Evolutionary conservation across 352 stramenopile genomes (phyloP), one percentile per base, ranked within the genome.

Genomic region (Pythium phragmiticola): DNA sequence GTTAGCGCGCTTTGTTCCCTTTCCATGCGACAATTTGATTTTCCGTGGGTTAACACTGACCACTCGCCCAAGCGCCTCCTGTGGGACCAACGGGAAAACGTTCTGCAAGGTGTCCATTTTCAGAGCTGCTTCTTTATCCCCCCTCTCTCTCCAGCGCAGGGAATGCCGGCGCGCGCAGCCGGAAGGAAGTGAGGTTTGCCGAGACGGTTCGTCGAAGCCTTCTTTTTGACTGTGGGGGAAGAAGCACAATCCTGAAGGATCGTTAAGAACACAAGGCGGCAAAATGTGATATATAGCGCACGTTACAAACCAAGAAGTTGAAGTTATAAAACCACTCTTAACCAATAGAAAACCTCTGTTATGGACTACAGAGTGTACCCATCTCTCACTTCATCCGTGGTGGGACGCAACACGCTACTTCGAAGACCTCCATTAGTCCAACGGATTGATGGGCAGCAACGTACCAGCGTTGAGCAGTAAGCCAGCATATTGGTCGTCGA

Each of bases 71-170:
- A 80, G 53, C 30, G 72, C 67, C 59, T 51, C 51, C 7, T 21
- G 16, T 21, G 73, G 66, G 37, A 80, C 65, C 21, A 52, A 50
- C 33, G 69, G 73, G 23, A 80, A 80, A 30, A 80, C 69, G 23
- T 43, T 60, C 34, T 65, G 57, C 33, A 77, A 46, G 36, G 58
- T 70, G 4, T 80, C 73, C 69, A 80, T 80, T 2, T 47, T 26
- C 26, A 9, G 28, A 30, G 9, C 47, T 9, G 19, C 36, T 16
- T 21, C 36, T 19, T 26, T 21, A 19, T 46, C 57, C 36, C 42
- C 47, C 30, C 33, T 21, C 53, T 7, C 21, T 51, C 12, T 30
- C 28, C 12, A 16, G 17, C 14, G 42, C 12, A 42, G 47, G 26
- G 17, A 36, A 30, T 30, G 26, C 26, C 26, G 26, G 26, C 26